Percentiles rank a stretch among this genome's conserved stretches.
phyloP scores from a whole-genome alignment of 2,329 filamentous ascomycete genomes.

The Nemania sp. region DNA sequence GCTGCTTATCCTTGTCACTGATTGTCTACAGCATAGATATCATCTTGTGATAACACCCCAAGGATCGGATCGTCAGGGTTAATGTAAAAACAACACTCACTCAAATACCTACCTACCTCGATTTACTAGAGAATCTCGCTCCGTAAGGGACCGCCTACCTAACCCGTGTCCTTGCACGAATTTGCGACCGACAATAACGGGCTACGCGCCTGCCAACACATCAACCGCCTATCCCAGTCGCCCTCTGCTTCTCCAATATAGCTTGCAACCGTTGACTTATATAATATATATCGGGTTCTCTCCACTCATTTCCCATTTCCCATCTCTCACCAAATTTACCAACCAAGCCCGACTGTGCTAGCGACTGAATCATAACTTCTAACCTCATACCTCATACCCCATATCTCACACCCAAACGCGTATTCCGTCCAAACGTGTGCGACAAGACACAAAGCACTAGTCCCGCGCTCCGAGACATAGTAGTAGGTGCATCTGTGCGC shows the following conservation, averaged over 20 bases:
- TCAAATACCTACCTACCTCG: background rate
- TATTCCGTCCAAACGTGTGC: constrained; percentile 17
- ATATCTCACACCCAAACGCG: constrained; percentile 15
- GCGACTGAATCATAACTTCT: constrained; percentile 22
- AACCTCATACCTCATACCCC: too few relatives aligned
- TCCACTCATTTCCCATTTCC: constrained; percentile 23
- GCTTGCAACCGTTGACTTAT: constrained; percentile 45
- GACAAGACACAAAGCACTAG: constrained; percentile 13
- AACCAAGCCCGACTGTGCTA: constrained; percentile 14
- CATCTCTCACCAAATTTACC: constrained; percentile 11
- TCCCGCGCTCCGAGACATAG: background rate
- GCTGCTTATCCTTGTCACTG: background rate
- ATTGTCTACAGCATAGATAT: background rate
- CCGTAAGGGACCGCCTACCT: background rate
- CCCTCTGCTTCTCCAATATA: constrained; percentile 33
- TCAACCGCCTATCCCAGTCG: constrained; percentile 15
- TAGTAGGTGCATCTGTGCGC: constrained; percentile 20
- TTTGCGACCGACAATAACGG: constrained; percentile 11
- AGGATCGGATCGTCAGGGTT: constrained; percentile 30
- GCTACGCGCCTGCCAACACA: constrained; percentile 36
- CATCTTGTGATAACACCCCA: constrained; percentile 18
- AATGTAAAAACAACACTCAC: constrained; percentile 6
- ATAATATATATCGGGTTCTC: constrained; percentile 38
- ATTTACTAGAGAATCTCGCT: background rate
- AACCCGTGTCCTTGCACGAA: background rate